phyloP scores from a whole-genome alignment of 768 basidiomycete species.

The Clathrus columnatus region DNA sequence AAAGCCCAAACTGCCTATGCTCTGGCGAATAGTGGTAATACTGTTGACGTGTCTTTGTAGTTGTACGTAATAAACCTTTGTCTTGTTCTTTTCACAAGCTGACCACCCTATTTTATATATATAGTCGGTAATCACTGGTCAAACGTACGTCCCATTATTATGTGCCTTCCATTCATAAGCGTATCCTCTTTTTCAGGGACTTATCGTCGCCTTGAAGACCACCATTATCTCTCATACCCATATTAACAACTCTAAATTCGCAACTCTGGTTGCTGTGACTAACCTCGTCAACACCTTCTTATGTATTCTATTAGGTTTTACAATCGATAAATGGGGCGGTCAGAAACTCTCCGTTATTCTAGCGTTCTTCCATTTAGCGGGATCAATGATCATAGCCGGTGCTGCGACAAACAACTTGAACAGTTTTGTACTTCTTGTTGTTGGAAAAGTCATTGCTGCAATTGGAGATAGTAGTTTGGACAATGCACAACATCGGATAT shows the following conservation, averaged over 20 bases:
- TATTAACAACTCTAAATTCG: slow-evolving; percentile 37
- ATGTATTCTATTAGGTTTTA: slow-evolving; percentile 31
- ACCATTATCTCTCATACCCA: slow-evolving; percentile 33
- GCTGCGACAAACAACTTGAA: slow-evolving; percentile 31
- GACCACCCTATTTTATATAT: slow-evolving; percentile 1
- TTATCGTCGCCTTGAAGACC: slow-evolving; percentile 34
- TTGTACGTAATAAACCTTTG: slow-evolving; percentile 24
- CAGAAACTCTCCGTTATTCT: slow-evolving; percentile 29
- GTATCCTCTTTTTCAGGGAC: slow-evolving; percentile 19
- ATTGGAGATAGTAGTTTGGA: slow-evolving; percentile 34
- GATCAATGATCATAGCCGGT: slow-evolving; percentile 30
- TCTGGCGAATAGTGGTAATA: slow-evolving; percentile 29
- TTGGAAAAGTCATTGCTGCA: slow-evolving; percentile 33
- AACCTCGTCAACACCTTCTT: slow-evolving; percentile 36
- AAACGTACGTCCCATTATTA: slow-evolving; percentile 25
- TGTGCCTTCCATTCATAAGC: neutral
- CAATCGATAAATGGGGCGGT: slow-evolving; percentile 35
- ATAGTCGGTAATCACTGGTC: slow-evolving; percentile 37
- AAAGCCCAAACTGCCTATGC: slow-evolving; percentile 25
- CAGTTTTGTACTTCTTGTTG: slow-evolving; percentile 30
- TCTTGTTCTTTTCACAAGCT: slow-evolving; percentile 3
- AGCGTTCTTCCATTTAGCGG: slow-evolving; percentile 29
- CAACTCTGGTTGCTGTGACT: slow-evolving; percentile 31
- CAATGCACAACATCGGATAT: slow-evolving; percentile 36
- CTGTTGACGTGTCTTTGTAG: slow-evolving; percentile 32